phyloP scores from a whole-genome alignment of 495 filamentous ascomycete genomes.

The Neurospora terricola region DNA sequence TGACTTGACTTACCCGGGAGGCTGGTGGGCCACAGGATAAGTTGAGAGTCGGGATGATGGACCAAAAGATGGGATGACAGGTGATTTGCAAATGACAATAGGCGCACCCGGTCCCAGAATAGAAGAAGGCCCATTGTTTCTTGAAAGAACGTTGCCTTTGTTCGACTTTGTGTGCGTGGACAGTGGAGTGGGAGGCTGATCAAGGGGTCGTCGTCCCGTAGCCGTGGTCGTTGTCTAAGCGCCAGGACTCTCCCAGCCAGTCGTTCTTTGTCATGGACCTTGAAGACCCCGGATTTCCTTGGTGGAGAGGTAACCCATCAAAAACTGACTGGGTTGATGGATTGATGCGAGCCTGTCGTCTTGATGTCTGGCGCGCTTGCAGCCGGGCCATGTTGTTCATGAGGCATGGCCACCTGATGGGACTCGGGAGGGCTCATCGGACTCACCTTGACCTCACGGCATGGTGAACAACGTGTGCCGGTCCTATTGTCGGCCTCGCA shows the following conservation, averaged over 20 bases:
- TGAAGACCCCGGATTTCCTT: not conserved
- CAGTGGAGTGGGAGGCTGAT: not conserved
- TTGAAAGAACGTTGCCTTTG: not conserved
- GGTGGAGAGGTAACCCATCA: not conserved
- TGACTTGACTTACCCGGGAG: slow-evolving; percentile 1
- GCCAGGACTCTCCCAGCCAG: slow-evolving; percentile 4
- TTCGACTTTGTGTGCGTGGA: not conserved
- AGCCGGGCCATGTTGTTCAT: not conserved
- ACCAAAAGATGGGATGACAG: not conserved
- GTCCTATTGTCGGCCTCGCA: not conserved
- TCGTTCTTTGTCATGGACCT: slow-evolving; percentile 1
- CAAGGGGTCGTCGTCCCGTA: not conserved
- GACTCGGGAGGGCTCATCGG: not conserved
- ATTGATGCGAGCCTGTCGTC: not conserved
- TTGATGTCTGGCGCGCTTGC: not conserved
- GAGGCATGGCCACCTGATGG: not conserved
- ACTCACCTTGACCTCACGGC: not conserved
- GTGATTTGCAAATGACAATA: slow-evolving; percentile 1
- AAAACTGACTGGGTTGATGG: no score
- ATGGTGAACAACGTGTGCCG: not conserved
- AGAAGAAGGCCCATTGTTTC: not conserved
- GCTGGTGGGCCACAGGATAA: not conserved
- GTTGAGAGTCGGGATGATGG: not conserved
- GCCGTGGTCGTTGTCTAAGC: slow-evolving; percentile 5
- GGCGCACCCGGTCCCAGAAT: not conserved